Conservation (phyloP, 495 filamentous ascomycete genomes). For the Patellaria atrata region DNA sequence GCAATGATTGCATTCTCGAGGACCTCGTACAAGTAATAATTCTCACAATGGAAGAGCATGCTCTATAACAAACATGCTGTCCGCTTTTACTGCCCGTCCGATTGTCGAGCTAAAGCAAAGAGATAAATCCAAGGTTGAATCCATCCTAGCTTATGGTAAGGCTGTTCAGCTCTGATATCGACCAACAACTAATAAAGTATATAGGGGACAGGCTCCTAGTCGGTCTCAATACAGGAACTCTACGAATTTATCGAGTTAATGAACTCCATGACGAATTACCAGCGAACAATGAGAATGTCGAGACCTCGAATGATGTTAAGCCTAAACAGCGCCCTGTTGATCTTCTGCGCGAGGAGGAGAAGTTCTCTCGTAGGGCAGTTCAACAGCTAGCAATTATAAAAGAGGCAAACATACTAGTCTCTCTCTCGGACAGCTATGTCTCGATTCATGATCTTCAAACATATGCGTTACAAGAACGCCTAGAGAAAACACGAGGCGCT, state of each 20-base stretch:
- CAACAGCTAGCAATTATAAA: slow-evolving; percentile 93
- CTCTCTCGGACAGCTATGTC: slow-evolving; percentile 75
- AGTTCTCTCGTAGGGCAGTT: slow-evolving; percentile 76
- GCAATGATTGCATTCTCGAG: too few relatives aligned
- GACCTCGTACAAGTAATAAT: too few relatives aligned
- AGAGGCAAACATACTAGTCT: slow-evolving; percentile 79
- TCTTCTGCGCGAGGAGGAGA: slow-evolving; percentile 77
- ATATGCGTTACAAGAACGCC: slow-evolving; percentile 64
- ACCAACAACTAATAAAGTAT: slow-evolving; percentile 7
- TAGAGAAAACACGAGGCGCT: slow-evolving; percentile 75
- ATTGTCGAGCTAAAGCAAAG: slow-evolving; percentile 90
- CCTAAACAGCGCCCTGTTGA: slow-evolving; percentile 51
- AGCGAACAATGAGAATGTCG: slow-evolving; percentile 11
- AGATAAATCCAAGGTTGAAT: slow-evolving; percentile 93
- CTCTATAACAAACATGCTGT: slow-evolving; percentile 56
- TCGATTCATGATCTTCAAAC: slow-evolving; percentile 76
- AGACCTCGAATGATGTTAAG: slow-evolving; percentile 22
- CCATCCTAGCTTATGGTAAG: slow-evolving; percentile 74
- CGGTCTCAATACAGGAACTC: slow-evolving; percentile 73
- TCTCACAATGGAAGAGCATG: too few relatives aligned
- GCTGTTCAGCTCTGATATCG: not conserved
- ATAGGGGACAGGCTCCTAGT: slow-evolving; percentile 77
- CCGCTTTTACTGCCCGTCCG: slow-evolving; percentile 90
- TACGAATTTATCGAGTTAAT: slow-evolving; percentile 85
- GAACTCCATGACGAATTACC: slow-evolving; percentile 34